Evolutionary conservation across 768 basidiomycete genomes (phyloP), one percentile per base, ranked within the genome.

Genomic region (Xerocomellus dryophilus): DNA sequence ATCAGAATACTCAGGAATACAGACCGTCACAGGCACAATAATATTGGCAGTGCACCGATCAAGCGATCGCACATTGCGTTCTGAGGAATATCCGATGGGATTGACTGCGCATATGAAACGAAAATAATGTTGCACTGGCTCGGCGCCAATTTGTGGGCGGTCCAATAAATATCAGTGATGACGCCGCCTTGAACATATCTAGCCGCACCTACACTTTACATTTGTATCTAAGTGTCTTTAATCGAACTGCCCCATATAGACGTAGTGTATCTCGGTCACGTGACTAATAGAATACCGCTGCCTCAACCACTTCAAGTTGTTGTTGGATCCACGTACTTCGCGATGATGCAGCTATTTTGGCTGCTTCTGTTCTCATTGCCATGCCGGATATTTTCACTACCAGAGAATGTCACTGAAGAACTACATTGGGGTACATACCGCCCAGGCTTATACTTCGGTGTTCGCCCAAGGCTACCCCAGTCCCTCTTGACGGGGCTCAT

Each of bases 361-460:
- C 57, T 71, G 53, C 45, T 71, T 23, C 49, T 73, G 34, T 49
- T 64, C 36, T 51, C 58, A n/a, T 34, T 68, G 1, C 58, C 70
- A 25, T 42, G 43, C 18, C n/a, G 25, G 25, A 52, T 46, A 47
- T 56, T 50, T 38, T 64, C 70, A 17, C 32, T 54, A 31, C 50
- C 64, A 29, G 54, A 57, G 18, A 76, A 80, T 56, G 59, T 43
- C 43, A 69, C 78, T 5, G 72, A 72, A 23, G 71, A 77, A 2
- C 65, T 85, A 7, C 58, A 81, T 39, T 86, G 85, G 85, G 92
- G 93, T 1, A 76, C 88, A 0, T 97, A 93, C 71, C 77, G 95
- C 39, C 92, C 95, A 0, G 91, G 93, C 64, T 79, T 97, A n/a
- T 98, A 98, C 74, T 96, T 97, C 71, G 95, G 95, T 18, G 76